Percentiles rank a stretch among this genome's conserved stretches.
Evolutionary conservation across 2,329 filamentous ascomycete genomes (phyloP).

Genomic region (Colletotrichum spinosum): DNA sequence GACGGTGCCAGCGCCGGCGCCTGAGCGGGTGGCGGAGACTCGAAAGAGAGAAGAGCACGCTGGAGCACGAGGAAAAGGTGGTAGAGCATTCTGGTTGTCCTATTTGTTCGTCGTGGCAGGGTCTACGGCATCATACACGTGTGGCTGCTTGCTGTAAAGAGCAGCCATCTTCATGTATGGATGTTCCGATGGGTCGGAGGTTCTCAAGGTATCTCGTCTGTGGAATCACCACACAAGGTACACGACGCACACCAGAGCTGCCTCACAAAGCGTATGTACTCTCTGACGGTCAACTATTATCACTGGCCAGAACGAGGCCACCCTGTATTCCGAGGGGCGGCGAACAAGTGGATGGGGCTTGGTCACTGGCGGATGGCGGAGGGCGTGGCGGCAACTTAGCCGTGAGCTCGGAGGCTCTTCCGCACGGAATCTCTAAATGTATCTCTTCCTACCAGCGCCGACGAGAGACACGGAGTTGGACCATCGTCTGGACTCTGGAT

Average conservation of each 20-base stretch:
- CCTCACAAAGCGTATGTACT: background rate
- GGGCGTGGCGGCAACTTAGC: slow-evolving; percentile 21
- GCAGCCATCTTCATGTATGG: background rate
- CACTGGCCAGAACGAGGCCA: slow-evolving; percentile 1
- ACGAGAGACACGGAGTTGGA: background rate
- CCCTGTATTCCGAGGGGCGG: slow-evolving; percentile 22
- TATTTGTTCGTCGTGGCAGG: no score
- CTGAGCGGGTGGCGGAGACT: slow-evolving; percentile 27
- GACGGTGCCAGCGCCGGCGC: slow-evolving; percentile 14
- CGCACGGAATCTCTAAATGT: slow-evolving; percentile 15
- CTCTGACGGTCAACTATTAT: background rate
- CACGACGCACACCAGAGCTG: background rate
- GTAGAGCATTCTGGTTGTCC: no score
- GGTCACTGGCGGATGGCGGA: slow-evolving; percentile 17
- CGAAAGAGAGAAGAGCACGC: background rate
- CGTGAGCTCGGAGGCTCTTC: background rate
- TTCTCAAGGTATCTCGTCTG: slow-evolving; percentile 13
- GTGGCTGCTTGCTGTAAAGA: no score
- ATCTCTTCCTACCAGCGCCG: slow-evolving; percentile 2
- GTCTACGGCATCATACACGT: no score
- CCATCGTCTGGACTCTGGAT: no score
- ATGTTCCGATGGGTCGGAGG: slow-evolving; percentile 15
- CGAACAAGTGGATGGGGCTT: background rate
- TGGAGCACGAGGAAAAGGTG: background rate
- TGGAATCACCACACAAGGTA: background rate